phyloP scores from a whole-genome alignment of 768 basidiomycete genomes.

The Tephrocybe sp. region DNA sequence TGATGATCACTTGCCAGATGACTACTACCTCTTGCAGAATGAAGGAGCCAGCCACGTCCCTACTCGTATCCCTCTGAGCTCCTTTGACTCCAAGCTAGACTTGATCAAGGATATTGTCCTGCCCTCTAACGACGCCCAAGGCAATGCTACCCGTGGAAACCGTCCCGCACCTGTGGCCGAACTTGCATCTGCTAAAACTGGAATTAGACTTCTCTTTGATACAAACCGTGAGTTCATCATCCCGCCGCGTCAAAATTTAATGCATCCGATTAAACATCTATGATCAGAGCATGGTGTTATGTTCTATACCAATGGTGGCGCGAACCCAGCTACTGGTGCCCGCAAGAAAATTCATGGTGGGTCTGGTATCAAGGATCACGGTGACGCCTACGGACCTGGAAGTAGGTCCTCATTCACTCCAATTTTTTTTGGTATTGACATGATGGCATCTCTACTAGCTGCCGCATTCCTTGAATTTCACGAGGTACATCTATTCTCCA shows the following conservation, averaged over 20 bases:
- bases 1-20: conserved; percentile 40
- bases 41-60: conserved; percentile 37
- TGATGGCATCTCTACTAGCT: conserved; percentile 30
- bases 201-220: conserved; percentile 58
- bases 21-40: conserved; percentile 58
- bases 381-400: conserved; percentile 57
- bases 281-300: conserved; percentile 66
- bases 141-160: conserved; percentile 21
- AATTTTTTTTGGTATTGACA: background rate
- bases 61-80: conserved; percentile 42
- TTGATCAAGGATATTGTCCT: conserved; percentile 42
- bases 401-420: conserved; percentile 36
- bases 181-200: conserved; percentile 55
- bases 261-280: background rate
- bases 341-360: conserved; percentile 78
- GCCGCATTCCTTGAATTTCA: conserved; percentile 72
- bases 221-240: conserved; percentile 64
- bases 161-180: conserved; percentile 45
- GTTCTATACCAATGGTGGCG: conserved; percentile 65
- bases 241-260: background rate
- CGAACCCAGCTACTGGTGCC: conserved; percentile 45
- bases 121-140: conserved; percentile 29
- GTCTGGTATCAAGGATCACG: conserved; percentile 50
- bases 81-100: conserved; percentile 42
- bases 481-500: conserved; percentile 36